Evolutionary conservation across 345 rosid species (phyloP), one percentile per base, ranked within the genome.

Genomic region (Hirschfeldia incana): DNA sequence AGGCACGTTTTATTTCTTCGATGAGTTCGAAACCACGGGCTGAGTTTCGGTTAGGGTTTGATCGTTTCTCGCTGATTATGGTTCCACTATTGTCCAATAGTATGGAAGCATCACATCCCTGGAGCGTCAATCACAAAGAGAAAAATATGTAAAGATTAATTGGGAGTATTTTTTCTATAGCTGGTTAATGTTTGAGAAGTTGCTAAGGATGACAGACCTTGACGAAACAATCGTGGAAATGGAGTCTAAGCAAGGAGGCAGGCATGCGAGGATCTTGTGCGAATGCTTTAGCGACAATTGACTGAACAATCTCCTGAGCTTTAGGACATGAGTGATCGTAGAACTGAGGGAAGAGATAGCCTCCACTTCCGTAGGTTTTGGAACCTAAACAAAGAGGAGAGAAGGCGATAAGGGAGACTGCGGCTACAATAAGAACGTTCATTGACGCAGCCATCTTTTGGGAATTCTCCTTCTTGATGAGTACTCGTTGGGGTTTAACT

Each of bases 81-180:
- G 61, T 77, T 63, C 89, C 87, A 46, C 86, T 85, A 79, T 81
- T 88, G 84, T 94, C 98, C 62, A 92, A 67, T 74, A 94, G 63
- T 58, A 92, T 0, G 3, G 97, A 92, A 67, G 89, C 96, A 80
- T 94, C 98, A 66, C 98, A 94, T 3, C 98, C 97, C 98, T 94
- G 17, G 11, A 27, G 34, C 16, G 12, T 27, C 51, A 44, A 46
- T 46, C 51, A 44, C 51, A 44, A 55, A 10, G 55, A 72, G 30
- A 15, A 58, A 60, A 29, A 28, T 9, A 6, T 8, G 9, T 61
- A 4, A 49, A 49, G 17, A 49, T 13, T 49, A 49, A n/a, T 13
- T 49, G 17, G 17, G 57, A 49, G 17, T 27, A 21, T 21, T 3
- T 58, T 5, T 3, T 3, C 12, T 9, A 13, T 28, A 65, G 5